Conservation (phyloP, 2,329 filamentous ascomycete species). For the Sphaerulina populicola region DNA sequence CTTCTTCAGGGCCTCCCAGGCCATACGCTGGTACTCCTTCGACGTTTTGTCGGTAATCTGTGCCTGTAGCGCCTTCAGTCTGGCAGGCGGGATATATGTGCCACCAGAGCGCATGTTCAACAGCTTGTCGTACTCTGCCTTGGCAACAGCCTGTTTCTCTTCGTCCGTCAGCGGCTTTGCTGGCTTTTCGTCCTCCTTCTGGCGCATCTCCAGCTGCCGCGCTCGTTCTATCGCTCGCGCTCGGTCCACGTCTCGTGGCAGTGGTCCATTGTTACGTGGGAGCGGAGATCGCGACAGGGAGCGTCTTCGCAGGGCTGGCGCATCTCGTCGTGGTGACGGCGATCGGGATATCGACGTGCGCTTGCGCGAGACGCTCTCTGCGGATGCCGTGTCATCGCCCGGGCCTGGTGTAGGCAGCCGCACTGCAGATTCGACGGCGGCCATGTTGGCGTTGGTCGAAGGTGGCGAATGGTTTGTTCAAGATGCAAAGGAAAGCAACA, state of each 20-base stretch:
- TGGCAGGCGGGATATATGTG: constrained; percentile 89
- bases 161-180: constrained; percentile 58
- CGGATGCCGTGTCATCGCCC: constrained; percentile 11
- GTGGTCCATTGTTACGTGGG: constrained; percentile 31
- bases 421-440: constrained; percentile 25
- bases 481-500: neutral
- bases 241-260: constrained; percentile 43
- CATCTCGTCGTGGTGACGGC: constrained; percentile 31
- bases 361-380: constrained; percentile 27
- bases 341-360: constrained; percentile 29
- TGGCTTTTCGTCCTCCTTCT: constrained; percentile 37
- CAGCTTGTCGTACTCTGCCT: constrained; percentile 89
- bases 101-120: constrained; percentile 88
- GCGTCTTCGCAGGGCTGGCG: constrained; percentile 27
- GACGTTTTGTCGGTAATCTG: constrained; percentile 94
- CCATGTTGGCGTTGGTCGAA: constrained; percentile 2
- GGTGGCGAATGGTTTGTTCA: neutral
- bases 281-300: constrained; percentile 30
- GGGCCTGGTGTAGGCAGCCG: constrained; percentile 27
- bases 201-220: constrained; percentile 41
- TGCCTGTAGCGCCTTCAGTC: constrained; percentile 82
- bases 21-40: constrained; percentile 98
- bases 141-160: constrained; percentile 77
- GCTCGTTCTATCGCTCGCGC: constrained; percentile 46
- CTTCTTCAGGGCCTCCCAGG: constrained; percentile 98